A percentile compares a stretch with the other conserved stretches of the same genome.
Evolutionary conservation across 495 filamentous ascomycete genomes (phyloP).

Genomic region (Xylaria bambusicola): DNA sequence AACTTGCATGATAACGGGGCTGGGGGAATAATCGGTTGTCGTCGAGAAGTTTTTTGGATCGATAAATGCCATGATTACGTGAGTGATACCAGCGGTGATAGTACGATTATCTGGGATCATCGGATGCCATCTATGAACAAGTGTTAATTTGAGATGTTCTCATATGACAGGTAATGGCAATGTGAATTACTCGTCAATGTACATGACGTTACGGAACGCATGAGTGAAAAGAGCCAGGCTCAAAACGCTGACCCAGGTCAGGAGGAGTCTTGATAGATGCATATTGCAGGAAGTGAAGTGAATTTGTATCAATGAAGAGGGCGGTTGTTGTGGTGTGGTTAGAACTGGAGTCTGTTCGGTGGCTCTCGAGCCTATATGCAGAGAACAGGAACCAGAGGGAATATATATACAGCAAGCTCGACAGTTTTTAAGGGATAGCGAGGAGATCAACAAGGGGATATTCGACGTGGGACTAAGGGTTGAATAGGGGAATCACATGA

Average conservation of each 20-base stretch:
- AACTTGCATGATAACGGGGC: constrained; percentile 50
- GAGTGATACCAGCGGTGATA: constrained; percentile 38
- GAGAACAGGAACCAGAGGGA: too few species aligned
- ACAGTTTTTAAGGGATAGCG: too few species aligned
- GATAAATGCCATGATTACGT: constrained; percentile 60
- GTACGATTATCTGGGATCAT: constrained; percentile 14
- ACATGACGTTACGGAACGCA: constrained; percentile 16
- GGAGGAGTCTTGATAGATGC: not conserved
- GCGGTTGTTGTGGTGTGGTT: too few species aligned
- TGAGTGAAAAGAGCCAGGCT: not conserved
- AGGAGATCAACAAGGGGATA: too few species aligned
- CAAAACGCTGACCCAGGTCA: not conserved
- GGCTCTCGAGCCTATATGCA: too few species aligned
- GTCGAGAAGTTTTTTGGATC: constrained; percentile 51
- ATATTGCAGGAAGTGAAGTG: too few species aligned
- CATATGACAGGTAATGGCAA: not conserved
- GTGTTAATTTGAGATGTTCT: constrained; percentile 6
- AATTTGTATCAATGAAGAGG: too few species aligned
- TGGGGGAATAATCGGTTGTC: constrained; percentile 32
- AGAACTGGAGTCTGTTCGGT: too few species aligned
- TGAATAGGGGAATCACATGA: too few species aligned
- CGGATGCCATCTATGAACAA: constrained; percentile 21
- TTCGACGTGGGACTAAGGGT: too few species aligned
- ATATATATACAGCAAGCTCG: too few species aligned
- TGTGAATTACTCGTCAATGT: constrained; percentile 18